Conservation (phyloP, 371 early-diverging fungal species). For the Cokeromyces recurvatus region DNA sequence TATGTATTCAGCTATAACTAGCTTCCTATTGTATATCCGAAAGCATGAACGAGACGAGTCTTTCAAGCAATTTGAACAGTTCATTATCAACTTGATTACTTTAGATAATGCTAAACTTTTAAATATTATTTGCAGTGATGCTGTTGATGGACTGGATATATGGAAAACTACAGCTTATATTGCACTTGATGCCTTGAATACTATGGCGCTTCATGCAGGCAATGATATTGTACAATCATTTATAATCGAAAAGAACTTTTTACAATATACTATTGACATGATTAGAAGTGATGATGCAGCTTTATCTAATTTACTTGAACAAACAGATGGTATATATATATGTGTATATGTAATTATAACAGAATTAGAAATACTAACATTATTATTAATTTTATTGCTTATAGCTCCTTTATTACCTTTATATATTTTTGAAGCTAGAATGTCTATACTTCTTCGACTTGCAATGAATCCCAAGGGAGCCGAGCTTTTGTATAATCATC, state of each 20-base stretch:
- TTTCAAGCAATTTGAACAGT: constrained; percentile 17
- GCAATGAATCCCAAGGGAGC: constrained; percentile 74
- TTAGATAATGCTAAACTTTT: constrained; percentile 64
- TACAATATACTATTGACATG: constrained; percentile 59
- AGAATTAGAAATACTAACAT: no score
- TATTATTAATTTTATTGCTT: no score
- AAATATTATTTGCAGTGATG: constrained; percentile 74
- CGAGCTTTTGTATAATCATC: constrained; percentile 66
- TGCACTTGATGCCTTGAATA: constrained; percentile 67
- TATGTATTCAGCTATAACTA: constrained; percentile 73
- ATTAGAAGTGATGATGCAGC: constrained; percentile 66
- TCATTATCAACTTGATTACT: constrained; percentile 33
- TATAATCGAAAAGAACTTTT: constrained; percentile 65
- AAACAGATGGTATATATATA: constrained; percentile 40
- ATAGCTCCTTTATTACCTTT: constrained; percentile 50
- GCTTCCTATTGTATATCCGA: constrained; percentile 51
- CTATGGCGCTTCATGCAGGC: constrained; percentile 43
- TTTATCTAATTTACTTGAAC: constrained; percentile 54
- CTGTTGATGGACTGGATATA: constrained; percentile 70
- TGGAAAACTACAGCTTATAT: constrained; percentile 87
- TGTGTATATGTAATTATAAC: no score
- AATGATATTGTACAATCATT: constrained; percentile 56
- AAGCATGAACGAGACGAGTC: constrained; percentile 5
- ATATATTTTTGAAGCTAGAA: constrained; percentile 80
- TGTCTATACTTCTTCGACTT: constrained; percentile 76